Base-by-base conservation (phyloP, 495 filamentous ascomycete genomes). In the Aspergillus heteromorphus region DNA sequence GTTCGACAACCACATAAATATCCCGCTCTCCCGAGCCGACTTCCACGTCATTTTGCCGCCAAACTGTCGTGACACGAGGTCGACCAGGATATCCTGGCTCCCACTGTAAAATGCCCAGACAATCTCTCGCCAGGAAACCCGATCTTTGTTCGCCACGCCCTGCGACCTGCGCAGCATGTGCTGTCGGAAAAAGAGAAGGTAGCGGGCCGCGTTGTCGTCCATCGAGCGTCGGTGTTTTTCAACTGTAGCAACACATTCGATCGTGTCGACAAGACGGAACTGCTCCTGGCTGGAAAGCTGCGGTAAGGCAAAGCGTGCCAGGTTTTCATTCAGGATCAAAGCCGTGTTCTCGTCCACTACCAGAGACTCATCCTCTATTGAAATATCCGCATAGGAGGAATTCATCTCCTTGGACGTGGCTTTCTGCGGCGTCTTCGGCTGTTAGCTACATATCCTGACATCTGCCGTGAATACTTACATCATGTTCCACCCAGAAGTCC, bases 1-100 rank as follows among this genome's bases (percentile, higher is more conserved):
- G 65, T 95, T 92, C 0, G 80, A 83, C 63, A 98, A 72, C 95
- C 93, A 98, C 87, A 97, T 91, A 62, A 96, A 96, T 52, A 97
- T 81, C 13, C 93, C 92, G 57, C 85, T 89, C 64, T 95, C 89
- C 48, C 87, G 73, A 13, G 93, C 93, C 56, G 90, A 78, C 59
- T 84, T 80, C 93, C 93, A 98, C 10, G 86, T 72, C 74, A 97
- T 73, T 53, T 83, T 83, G 0, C 84, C 84, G 59, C 88, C 83
- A 67, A 86, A 89, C 57, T 93, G 90, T 16, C 80, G 74, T 7
- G 85, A 87, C n/a, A 96, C 87, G 55, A 96, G 82, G 66, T 97
- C 92, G 1, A 89, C 72, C 7, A 99, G 74, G 40, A 97, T 93
- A 65, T 97, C 95, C 68, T 99, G 93, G 51, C 89, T 96, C 13